A percentile compares a stretch with the other conserved stretches of the same genome.
These are phyloP conservation scores for Xylaria telfairii DNA, from an alignment of 495 filamentous ascomycete genomes.

Conservation along the genomic window DNA sequence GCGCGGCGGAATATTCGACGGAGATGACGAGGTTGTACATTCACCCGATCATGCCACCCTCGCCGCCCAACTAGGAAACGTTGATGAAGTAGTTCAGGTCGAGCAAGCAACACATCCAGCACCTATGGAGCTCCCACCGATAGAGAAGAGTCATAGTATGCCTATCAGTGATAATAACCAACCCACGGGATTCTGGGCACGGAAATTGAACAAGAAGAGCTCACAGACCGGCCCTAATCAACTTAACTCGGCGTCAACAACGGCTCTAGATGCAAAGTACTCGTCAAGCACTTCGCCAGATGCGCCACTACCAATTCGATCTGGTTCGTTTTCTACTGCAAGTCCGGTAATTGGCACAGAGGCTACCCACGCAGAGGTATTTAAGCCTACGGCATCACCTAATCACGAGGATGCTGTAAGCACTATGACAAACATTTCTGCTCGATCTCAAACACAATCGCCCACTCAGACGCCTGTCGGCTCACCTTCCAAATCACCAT, in stretches of 20 bases:
- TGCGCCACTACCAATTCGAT: slow-evolving; percentile 47
- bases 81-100: slow-evolving; percentile 54
- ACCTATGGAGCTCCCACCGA: slow-evolving; percentile 50
- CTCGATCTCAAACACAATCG: slow-evolving; percentile 62
- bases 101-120: slow-evolving; percentile 37
- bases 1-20: slow-evolving; percentile 88
- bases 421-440: slow-evolving; percentile 70
- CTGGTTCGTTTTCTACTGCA: slow-evolving; percentile 60
- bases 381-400: slow-evolving; percentile 40
- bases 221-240: slow-evolving; percentile 26
- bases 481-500: slow-evolving; percentile 54
- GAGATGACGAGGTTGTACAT: slow-evolving; percentile 53
- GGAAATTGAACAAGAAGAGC: slow-evolving; percentile 46
- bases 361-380: slow-evolving; percentile 38
- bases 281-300: slow-evolving; percentile 31
- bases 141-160: slow-evolving; percentile 67
- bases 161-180: slow-evolving; percentile 41
- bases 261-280: slow-evolving; percentile 46
- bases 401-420: slow-evolving; percentile 64
- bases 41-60: slow-evolving; percentile 50
- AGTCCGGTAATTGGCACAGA: slow-evolving; percentile 42
- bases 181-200: slow-evolving; percentile 47
- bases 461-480: slow-evolving; percentile 58
- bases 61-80: slow-evolving; percentile 64
- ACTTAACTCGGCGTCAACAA: slow-evolving; percentile 43